These are phyloP conservation scores for Phytopythium chamaehyphon DNA, from an alignment of 352 stramenopile genomes.

Conservation along the genomic window DNA sequence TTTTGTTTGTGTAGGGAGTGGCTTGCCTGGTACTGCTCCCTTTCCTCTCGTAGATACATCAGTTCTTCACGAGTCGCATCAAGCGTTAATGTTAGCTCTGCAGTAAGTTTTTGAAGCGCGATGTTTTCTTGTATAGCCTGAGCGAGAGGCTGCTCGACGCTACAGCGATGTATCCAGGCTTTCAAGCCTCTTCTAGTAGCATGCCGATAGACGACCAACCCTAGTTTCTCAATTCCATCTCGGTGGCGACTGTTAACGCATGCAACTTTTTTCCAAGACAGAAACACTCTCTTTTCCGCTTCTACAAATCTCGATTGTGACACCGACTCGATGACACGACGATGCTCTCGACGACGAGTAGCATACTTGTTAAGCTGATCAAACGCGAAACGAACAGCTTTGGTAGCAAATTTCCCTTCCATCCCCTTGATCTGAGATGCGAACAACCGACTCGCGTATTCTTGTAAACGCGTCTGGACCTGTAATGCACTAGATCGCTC, in stretches of 20 bases:
- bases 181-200: conserved; percentile 10
- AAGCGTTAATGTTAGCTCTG: background rate
- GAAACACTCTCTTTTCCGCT: conserved; percentile 6
- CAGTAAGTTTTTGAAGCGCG: background rate
- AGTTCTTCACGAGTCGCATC: background rate
- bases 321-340: conserved; percentile 3
- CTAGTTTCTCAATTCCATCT: conserved; percentile 4
- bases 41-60: background rate
- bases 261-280: conserved; percentile 8
- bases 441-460: background rate
- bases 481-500: background rate
- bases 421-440: background rate
- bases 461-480: background rate
- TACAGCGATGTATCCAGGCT: conserved; percentile 7
- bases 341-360: conserved; percentile 4
- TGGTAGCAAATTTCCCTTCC: background rate
- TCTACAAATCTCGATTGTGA: background rate
- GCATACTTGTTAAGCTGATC: conserved; percentile 7
- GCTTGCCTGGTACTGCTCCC: background rate
- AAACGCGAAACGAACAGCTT: conserved; percentile 9
- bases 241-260: conserved; percentile 1
- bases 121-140: background rate
- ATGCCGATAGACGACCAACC: conserved; percentile 4
- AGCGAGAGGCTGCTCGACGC: background rate
- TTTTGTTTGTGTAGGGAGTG: background rate